Evolutionary conservation across 2,329 filamentous ascomycete species (phyloP).

Genomic region (Bipolaris cookei): DNA sequence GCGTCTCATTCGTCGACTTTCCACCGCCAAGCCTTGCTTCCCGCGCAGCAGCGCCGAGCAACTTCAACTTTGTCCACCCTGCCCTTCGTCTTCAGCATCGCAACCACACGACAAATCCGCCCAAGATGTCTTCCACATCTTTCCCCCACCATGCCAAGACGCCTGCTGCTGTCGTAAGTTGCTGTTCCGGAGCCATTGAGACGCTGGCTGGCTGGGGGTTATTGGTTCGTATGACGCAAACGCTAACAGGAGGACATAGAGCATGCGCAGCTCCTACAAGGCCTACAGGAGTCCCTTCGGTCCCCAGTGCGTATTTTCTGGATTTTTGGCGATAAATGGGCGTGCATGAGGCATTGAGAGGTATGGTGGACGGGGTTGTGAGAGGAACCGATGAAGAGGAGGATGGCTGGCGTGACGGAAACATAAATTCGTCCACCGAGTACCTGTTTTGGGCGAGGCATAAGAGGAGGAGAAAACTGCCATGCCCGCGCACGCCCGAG

Average conservation of each 20-base stretch:
- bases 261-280: conserved; percentile 51
- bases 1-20: conserved; percentile 23
- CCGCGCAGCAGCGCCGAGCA: conserved; percentile 14
- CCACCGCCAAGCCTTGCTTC: conserved; percentile 17
- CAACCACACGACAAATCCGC: conserved; percentile 19
- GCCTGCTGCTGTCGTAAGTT: conserved; percentile 40
- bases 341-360: neutral
- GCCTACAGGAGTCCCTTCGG: conserved; percentile 64
- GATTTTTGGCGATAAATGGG: conserved; percentile 6
- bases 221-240: conserved; percentile 7
- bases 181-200: conserved; percentile 1
- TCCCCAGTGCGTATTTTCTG: conserved; percentile 58
- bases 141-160: conserved; percentile 33
- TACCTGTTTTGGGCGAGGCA: neutral
- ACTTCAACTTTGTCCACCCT: conserved; percentile 19
- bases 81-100: conserved; percentile 19
- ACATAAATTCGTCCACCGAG: neutral
- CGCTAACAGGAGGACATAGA: conserved; percentile 32
- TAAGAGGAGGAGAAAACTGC: neutral
- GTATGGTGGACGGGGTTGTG: neutral
- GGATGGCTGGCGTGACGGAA: neutral
- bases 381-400: conserved; percentile 4
- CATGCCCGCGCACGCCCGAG: neutral
- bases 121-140: conserved; percentile 28
- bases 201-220: neutral